These are phyloP conservation scores for Phytophthora crassamura DNA, from an alignment of 352 stramenopile species.

Conservation along the genomic window DNA sequence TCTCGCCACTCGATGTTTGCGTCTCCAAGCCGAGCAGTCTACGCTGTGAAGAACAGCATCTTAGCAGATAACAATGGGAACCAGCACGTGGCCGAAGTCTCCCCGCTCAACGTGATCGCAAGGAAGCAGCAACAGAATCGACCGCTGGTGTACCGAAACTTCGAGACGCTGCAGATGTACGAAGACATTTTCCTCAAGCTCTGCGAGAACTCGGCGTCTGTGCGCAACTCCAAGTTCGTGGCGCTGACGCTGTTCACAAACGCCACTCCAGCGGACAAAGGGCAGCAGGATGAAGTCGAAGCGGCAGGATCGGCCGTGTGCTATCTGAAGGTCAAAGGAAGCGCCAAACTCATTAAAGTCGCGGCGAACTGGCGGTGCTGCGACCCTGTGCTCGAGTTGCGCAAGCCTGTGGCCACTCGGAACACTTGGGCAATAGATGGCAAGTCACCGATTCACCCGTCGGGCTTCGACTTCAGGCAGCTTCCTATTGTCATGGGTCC, in stretches of 20 bases:
- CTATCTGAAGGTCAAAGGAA: constrained; percentile 59
- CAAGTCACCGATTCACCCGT: constrained; percentile 30
- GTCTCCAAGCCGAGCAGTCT: constrained; percentile 5
- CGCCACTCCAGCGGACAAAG: constrained; percentile 12
- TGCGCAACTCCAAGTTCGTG: constrained; percentile 59
- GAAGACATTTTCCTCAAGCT: constrained; percentile 66
- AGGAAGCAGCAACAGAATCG: constrained; percentile 17
- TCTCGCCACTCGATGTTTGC: too few relatives aligned
- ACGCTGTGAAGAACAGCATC: constrained; percentile 26
- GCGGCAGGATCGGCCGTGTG: constrained; percentile 22
- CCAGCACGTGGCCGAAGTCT: constrained; percentile 23
- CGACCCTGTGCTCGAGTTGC: constrained; percentile 60
- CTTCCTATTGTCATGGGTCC: constrained; percentile 74
- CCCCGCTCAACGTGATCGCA: not conserved
- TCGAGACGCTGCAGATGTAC: constrained; percentile 45
- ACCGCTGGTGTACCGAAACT: constrained; percentile 37
- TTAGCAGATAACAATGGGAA: constrained; percentile 24
- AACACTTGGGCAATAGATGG: constrained; percentile 44
- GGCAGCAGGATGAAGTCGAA: constrained; percentile 24
- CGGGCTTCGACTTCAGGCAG: constrained; percentile 57
- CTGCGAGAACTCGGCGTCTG: constrained; percentile 52
- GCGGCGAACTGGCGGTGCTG: constrained; percentile 71
- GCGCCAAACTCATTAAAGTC: constrained; percentile 61
- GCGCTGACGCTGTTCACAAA: constrained; percentile 62
- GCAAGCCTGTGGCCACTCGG: constrained; percentile 54